These are phyloP conservation scores for Coemansia sp. DNA, from an alignment of 192 early-diverging fungal species.

Conservation along the genomic window DNA sequence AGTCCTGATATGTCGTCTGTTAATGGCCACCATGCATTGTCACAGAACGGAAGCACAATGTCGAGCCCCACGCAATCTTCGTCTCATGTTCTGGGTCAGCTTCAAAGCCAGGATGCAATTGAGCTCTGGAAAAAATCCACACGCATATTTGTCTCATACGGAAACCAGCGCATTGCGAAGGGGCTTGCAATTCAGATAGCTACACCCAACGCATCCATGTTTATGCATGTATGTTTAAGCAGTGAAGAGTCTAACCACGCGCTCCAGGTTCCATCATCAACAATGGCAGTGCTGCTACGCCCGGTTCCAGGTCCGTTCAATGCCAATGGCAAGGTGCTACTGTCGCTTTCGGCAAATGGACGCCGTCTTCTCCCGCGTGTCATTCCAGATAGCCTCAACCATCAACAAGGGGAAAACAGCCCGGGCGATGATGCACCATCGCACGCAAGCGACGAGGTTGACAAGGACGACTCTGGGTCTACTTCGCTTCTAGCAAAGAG, in stretches of 20 bases:
- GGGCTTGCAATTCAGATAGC: constrained; percentile 37
- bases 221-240: constrained; percentile 39
- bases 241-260: constrained; percentile 35
- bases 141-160: constrained; percentile 42
- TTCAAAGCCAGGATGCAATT: constrained; percentile 31
- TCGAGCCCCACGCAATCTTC: constrained; percentile 1
- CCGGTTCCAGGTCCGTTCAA: constrained; percentile 46
- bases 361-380: constrained; percentile 34
- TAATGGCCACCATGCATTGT: constrained; percentile 6
- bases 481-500: constrained; percentile 26
- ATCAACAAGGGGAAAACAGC: constrained; percentile 23
- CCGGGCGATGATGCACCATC: constrained; percentile 35
- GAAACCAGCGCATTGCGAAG: constrained; percentile 37
- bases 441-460: constrained; percentile 32
- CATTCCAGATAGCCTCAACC: constrained; percentile 18
- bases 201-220: constrained; percentile 42
- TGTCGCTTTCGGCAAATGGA: constrained; percentile 31
- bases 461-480: constrained; percentile 28
- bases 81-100: constrained; percentile 5
- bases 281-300: constrained; percentile 29
- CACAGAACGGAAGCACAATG: background rate
- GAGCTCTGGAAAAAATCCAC: constrained; percentile 47
- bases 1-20: constrained; percentile 23
- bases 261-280: constrained; percentile 22
- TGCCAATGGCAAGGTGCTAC: constrained; percentile 23